Base-by-base conservation (phyloP, 228 moss, liverwort and hornwort genomes). In the Sphagnum magellanicum region DNA sequence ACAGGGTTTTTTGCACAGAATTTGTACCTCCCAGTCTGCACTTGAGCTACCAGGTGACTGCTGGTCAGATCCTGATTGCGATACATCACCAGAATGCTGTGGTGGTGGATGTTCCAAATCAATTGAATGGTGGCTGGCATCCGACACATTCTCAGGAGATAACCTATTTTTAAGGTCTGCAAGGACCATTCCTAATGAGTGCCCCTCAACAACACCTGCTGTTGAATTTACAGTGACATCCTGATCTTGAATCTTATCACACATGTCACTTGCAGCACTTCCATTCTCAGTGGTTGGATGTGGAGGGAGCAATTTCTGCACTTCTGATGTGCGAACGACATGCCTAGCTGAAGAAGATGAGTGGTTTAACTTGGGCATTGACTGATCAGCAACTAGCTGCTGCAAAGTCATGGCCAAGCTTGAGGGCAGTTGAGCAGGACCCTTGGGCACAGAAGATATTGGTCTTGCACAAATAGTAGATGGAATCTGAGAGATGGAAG, bases 11-110 rank as follows among this genome's bases (percentile, higher is more conserved):
- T 15, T 11, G 11, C 1, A 15, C 10, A 68, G 8, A 8, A 46
- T 57, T 6, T 74, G 5, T 75, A 93, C 95, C 92, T 93, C 90
- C 87, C 85, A 90, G 53, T 91, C 84, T 4, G 75, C 62, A 59
- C 74, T 76, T 66, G 93, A 79, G 4, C 81, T 85, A 67, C 82
- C 85, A 0, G 90, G 91, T 60, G 91, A 91, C 16, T 85, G 90
- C 60, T 92, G 91, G 65, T 93, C 91, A 17, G 93, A 91, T 0
- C 90, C 90, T 5, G 93, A 97, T 3, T 87, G 87, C n/a, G 93
- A 93, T 53, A 73, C 76, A 64, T 98, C 93, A 52, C 88, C 88
- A 13, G 60, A 58, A 51, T 88, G 84, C 63, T 82, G 81, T 6
- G 70, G 76, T 55, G 85, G 83, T 63, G 79, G 87, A 52, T 76